A percentile compares a stretch with the other conserved stretches of the same genome.
Evolutionary conservation across 805 yeast genomes (phyloP).

Genomic region (Spathaspora arborariae): DNA sequence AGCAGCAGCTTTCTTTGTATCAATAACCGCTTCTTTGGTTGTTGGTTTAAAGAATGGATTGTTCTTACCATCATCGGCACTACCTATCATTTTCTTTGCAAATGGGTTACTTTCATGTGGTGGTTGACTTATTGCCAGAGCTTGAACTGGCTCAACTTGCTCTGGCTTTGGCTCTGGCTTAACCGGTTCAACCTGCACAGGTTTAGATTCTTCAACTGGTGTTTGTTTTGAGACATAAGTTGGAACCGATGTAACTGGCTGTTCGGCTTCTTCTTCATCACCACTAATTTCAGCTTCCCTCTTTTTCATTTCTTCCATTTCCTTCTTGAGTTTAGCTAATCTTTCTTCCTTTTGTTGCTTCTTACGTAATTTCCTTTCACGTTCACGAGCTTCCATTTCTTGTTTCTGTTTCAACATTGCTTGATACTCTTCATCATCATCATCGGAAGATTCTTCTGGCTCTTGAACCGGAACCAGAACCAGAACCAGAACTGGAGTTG

Average conservation of each 20-base stretch:
- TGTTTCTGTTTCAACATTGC: slow-evolving; percentile 43
- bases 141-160: slow-evolving; percentile 5
- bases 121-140: slow-evolving; percentile 12
- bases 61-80: slow-evolving; percentile 7
- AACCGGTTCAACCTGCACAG: slow-evolving; percentile 1
- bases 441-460: slow-evolving; percentile 22
- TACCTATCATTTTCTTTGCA: slow-evolving; percentile 27
- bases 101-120: slow-evolving; percentile 49
- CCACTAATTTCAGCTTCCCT: slow-evolving; percentile 22
- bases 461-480: slow-evolving; percentile 1
- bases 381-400: slow-evolving; percentile 42
- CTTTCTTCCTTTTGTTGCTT: slow-evolving; percentile 59
- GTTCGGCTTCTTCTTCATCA: slow-evolving; percentile 31
- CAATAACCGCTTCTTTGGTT: slow-evolving; percentile 30
- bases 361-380: slow-evolving; percentile 45
- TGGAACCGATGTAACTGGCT: slow-evolving; percentile 17
- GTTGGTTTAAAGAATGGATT: slow-evolving; percentile 61
- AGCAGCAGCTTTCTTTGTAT: slow-evolving; percentile 57
- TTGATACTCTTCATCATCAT: slow-evolving; percentile 45
- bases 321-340: slow-evolving; percentile 53
- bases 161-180: too few species aligned
- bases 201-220: neutral
- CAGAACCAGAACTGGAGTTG: neutral
- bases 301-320: slow-evolving; percentile 51
- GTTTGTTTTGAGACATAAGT: slow-evolving; percentile 16